Evolutionary conservation across 495 filamentous ascomycete genomes (phyloP), one percentile per base, ranked within the genome.

Genomic region (Annulohypoxylon nitens): DNA sequence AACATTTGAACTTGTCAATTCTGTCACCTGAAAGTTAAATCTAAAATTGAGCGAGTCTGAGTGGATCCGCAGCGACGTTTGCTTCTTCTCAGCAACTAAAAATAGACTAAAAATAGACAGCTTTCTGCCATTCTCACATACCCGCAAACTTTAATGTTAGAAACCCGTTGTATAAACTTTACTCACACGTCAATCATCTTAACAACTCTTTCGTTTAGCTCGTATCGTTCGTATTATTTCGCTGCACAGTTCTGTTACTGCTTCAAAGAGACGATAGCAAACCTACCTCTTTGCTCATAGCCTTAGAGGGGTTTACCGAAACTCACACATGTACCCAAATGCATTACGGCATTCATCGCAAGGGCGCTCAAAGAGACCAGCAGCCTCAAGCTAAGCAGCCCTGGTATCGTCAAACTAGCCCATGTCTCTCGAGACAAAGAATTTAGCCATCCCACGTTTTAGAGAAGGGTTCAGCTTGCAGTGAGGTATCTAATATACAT

Each of bases 51-150:
- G 58, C 63, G 59, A 55, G 25, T 55, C 45, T 33, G 14, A 62
- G 54, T 45, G n/a, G 66, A 43, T 37, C 58, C 57, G 50, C 59
- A 45, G 37, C n/a, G 57, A 61, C 57, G 45, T 53, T 43, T 41
- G 53, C 58, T 60, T 43, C 37, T 51, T 55, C n/a, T n/a, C 36
- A 61, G 33, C 57, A 58, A 61, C 67, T 70, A 70, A 70, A 70
- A 70, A 70, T 70, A 70, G 61, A 50, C 51, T 70, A 70, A 70
- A 70, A 70, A 70, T 70, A 70, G 61, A 50, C 51, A 30, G 50
- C 26, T 26, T 63, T 63, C 50, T 69, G 18, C 62, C 67, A 62
- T 57, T 23, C 45, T 43, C 16, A 58, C 36, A 54, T 61, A 60
- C 53, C 64, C 33, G 55, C 36, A 11, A 60, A n/a, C n/a, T 30